These are phyloP conservation scores for Entonaema liquescens DNA, from an alignment of 495 filamentous ascomycete genomes.

Conservation along the genomic window DNA sequence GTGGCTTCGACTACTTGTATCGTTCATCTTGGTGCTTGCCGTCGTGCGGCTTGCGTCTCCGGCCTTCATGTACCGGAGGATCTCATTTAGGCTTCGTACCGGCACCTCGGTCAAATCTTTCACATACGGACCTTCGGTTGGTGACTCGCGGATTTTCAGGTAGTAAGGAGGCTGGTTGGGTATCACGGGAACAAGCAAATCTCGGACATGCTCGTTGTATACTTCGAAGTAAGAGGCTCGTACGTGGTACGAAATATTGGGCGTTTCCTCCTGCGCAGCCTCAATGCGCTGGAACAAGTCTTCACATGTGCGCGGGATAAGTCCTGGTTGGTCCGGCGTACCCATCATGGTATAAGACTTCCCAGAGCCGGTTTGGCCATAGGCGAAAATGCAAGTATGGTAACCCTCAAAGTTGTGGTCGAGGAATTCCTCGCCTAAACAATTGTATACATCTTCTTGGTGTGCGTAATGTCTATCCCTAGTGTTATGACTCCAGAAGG, in stretches of 20 bases:
- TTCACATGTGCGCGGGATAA: conserved; percentile 97
- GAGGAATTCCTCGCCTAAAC: conserved; percentile 93
- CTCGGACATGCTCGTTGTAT: conserved; percentile 98
- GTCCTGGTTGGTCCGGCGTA: conserved; percentile 79
- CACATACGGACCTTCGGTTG: conserved; percentile 95
- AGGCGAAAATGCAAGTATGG: conserved; percentile 99
- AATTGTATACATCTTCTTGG: conserved; percentile 94
- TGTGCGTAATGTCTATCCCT: conserved; percentile 66
- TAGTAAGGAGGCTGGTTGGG: conserved; percentile 81
- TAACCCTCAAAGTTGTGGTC: conserved; percentile 99
- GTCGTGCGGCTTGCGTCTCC: conserved; percentile 88
- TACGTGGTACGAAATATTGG: conserved; percentile 94
- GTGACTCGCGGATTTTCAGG: conserved; percentile 96
- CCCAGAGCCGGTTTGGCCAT: conserved; percentile 96
- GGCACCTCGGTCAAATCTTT: conserved; percentile 94
- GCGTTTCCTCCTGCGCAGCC: conserved; percentile 71
- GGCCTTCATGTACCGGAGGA: conserved; percentile 87
- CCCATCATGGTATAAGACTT: conserved; percentile 99
- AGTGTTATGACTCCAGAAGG: conserved; percentile 91
- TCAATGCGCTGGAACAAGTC: conserved; percentile 97
- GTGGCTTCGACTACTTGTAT: conserved; percentile 92
- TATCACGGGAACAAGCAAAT: conserved; percentile 82
- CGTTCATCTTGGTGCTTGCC: conserved; percentile 99
- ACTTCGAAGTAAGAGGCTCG: conserved; percentile 99
- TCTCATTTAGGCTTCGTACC: conserved; percentile 81